Evolutionary conservation across 306 rosid genomes (phyloP), one percentile per base, ranked within the genome.

Genomic region (Cucurbita maxima): DNA sequence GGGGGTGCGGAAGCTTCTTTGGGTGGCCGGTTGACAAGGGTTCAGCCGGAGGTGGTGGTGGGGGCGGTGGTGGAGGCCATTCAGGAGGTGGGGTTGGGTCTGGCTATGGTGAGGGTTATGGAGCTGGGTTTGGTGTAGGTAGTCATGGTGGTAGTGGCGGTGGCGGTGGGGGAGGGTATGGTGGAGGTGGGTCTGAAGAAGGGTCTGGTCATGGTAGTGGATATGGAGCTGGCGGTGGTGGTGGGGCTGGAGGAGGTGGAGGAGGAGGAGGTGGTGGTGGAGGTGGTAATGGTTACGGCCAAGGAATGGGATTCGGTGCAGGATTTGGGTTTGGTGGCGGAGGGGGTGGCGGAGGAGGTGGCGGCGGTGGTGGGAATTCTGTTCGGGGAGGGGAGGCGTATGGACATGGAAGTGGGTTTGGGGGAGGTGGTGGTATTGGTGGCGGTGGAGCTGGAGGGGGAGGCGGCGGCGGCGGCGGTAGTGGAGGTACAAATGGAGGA

Each of bases 321-420:
- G 71, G 71, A 16, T 64, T 64, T 19, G 71, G 73, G 6, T 20
- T 67, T 5, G 73, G 73, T 2, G 52, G 30, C 2, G 73, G 71
- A 63, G 71, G 52, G 0, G 51, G 51, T 5, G 51, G 71, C 0
- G 51, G 71, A 1, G 71, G 71, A 0, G 71, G 69, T 0, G 45
- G 63, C 0, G 63, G 71, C 8, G 52, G 71, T 0, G 45, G 71
- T 1, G 20, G 69, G 0, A 37, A 15, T 62, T 62, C 70, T n/a
- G 70, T 38, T 40, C n/a, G 30, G 70, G 70, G 50, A 62, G 70
- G 50, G 19, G 70, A 62, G 47, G 70, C 70, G 8, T 50, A 64
- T 64, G 88, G 84, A 14, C 80, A 76, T 41, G 85, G 81, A 1
- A 62, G 50, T 62, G 70, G 70, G 13, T 62, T 62, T n/a, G 70